Base-by-base conservation (phyloP, 306 rosid species). In the Luffa aegyptiaca region DNA sequence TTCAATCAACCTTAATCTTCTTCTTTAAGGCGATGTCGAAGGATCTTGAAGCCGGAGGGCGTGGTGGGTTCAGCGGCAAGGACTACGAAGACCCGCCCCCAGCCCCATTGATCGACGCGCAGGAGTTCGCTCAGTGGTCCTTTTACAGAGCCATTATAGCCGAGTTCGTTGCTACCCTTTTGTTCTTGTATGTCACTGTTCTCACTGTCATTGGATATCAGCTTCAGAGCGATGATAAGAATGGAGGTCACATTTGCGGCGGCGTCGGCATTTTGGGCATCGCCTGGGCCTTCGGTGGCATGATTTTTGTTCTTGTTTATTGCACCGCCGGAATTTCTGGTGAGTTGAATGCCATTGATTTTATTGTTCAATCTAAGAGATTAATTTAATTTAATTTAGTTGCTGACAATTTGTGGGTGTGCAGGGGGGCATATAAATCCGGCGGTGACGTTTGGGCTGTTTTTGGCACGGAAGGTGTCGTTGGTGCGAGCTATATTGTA, bases 251-350 rank as follows among this genome's bases (percentile, higher is more conserved):
- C 9, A 57, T 10, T 14, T 82, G 84, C 46, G 78, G 79, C 2
- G 75, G 77, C 31, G 84, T 82, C 48, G 84, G 84, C 3, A 58
- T 82, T 51, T 68, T 82, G 14, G 84, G 84, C 26, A 59, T 82
- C 10, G 84, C 84, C 8, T 82, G 84, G 84, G 81, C 84, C 21
- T 82, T 82, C 26, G 84, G 84, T 2, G 84, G 84, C 77, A 82
- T 77, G 81, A 82, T 82, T 45, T 82, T 82, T 58, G 52, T 82
- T 20, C 84, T 82, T 11, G 81, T 82, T 42, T 77, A 82, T 39
- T 65, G 78, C 81, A 82, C 84, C 18, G 84, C 84, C 6, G 84
- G 84, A 17, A 77, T 82, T 44, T 82, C 84, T 41, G 84, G 84
- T 51, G n/a, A 41, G 37, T 12, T 26, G 16, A 11, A 5, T 39